Evolutionary conservation across 75 land plant genomes (phyloP).

Genomic region (Cunninghamia lanceolata): DNA sequence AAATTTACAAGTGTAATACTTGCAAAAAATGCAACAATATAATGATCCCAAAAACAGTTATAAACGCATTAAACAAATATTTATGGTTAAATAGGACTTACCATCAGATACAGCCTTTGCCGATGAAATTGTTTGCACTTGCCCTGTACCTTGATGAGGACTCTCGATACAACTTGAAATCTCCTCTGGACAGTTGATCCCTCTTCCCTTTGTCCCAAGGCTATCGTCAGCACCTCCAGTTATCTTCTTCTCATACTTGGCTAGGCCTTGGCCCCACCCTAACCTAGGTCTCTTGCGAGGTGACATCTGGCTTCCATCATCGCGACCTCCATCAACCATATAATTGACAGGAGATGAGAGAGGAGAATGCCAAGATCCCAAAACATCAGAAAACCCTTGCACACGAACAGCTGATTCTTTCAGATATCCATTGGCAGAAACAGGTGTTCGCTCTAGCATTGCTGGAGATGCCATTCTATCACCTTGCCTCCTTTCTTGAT

Average conservation of each 20-base stretch:
- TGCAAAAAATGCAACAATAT: background rate
- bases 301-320: slow-evolving; percentile 22
- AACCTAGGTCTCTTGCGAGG: slow-evolving; percentile 49
- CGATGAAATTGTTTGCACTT: slow-evolving; percentile 5
- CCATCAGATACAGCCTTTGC: background rate
- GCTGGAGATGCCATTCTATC: slow-evolving; percentile 7
- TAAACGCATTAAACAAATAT: background rate
- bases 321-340: slow-evolving; percentile 19
- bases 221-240: slow-evolving; percentile 28
- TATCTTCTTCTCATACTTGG: slow-evolving; percentile 51
- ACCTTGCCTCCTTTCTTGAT: slow-evolving; percentile 18
- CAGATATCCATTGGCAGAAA: slow-evolving; percentile 1
- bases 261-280: slow-evolving; percentile 57
- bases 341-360: slow-evolving; percentile 17
- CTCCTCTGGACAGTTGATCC: slow-evolving; percentile 11
- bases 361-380: slow-evolving; percentile 24
- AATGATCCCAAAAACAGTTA: background rate
- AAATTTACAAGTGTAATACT: background rate
- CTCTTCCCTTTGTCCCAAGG: slow-evolving; percentile 3
- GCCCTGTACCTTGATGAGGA: background rate
- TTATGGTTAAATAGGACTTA: background rate
- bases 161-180: slow-evolving; percentile 11
- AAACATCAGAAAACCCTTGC: slow-evolving; percentile 1
- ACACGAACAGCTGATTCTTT: slow-evolving; percentile 3
- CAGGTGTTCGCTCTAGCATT: too few relatives aligned